These are phyloP conservation scores for Cocos nucifera DNA, from an alignment of 176 grass and related monocot species.

Conservation along the genomic window DNA sequence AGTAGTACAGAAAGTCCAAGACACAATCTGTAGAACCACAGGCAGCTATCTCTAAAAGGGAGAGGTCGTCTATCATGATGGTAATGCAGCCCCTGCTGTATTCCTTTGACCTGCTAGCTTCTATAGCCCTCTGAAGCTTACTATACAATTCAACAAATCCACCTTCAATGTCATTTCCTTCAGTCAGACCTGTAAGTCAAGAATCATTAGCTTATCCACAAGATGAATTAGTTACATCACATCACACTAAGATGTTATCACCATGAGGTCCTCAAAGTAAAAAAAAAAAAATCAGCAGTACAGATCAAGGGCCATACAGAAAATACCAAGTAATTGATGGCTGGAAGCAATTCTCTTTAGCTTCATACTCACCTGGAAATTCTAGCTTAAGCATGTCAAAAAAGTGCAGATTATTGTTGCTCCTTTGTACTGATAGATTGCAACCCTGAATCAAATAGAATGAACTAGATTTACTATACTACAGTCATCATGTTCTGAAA, in stretches of 20 bases:
- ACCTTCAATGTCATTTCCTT: constrained; percentile 22
- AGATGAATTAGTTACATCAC: background rate
- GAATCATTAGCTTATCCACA: background rate
- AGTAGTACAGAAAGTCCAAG: constrained; percentile 78
- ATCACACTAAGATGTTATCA: too few species aligned
- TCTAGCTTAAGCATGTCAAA: constrained; percentile 48
- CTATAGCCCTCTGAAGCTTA: constrained; percentile 39
- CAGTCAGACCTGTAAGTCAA: constrained; percentile 30
- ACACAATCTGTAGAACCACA: constrained; percentile 50
- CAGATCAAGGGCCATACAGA: too few species aligned
- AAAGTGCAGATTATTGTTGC: constrained; percentile 57
- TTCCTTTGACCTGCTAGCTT: constrained; percentile 28
- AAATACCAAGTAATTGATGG: too few species aligned
- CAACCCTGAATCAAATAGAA: constrained; percentile 40
- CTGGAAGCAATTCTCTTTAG: background rate
- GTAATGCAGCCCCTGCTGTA: constrained; percentile 24
- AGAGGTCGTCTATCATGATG: constrained; percentile 69
- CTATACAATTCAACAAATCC: constrained; percentile 49
- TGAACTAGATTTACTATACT: too few species aligned
- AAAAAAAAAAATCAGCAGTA: too few species aligned
- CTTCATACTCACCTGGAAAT: constrained; percentile 43
- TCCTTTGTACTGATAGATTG: constrained; percentile 67
- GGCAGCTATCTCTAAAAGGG: constrained; percentile 70
- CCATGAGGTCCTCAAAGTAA: too few species aligned
- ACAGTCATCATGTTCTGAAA: too few species aligned